A percentile compares a stretch with the other conserved stretches of the same genome.
Conservation (phyloP, 768 basidiomycete genomes). For the Pleurotus ostreatus region DNA sequence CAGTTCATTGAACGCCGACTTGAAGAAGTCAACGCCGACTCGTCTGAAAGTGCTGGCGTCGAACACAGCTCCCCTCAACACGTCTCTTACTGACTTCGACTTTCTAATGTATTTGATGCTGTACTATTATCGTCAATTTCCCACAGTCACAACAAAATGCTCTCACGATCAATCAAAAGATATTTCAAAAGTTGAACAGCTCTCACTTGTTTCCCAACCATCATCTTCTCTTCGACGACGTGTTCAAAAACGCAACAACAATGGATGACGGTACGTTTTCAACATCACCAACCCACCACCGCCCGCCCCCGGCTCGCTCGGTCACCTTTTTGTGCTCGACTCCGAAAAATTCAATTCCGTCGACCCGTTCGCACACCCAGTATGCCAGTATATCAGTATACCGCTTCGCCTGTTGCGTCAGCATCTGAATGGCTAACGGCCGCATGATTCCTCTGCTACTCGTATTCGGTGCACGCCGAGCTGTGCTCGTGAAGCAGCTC, state of each 20-base stretch:
- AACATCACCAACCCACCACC: not conserved
- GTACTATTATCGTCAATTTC: not conserved
- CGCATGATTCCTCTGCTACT: no score
- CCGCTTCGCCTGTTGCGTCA: no score
- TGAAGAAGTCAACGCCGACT: not conserved
- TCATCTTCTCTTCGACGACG: not conserved
- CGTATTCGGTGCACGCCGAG: no score
- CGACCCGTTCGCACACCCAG: not conserved
- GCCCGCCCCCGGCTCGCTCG: no score
- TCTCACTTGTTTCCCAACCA: not conserved
- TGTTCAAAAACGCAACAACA: not conserved
- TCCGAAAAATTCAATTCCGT: constrained; percentile 14
- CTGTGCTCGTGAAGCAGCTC: no score
- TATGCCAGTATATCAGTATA: no score
- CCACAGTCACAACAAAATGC: no score
- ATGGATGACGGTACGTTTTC: not conserved
- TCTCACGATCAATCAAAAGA: no score
- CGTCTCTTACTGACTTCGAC: not conserved
- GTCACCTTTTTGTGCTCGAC: no score
- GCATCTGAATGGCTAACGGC: no score
- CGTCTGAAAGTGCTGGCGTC: not conserved
- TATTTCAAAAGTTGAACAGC: not conserved
- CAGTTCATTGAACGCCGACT: not conserved
- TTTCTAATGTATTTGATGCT: not conserved
- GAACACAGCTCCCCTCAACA: not conserved